Evolutionary conservation across 2,329 filamentous ascomycete species (phyloP), one percentile per base, ranked within the genome.

Genomic region (Gnomoniopsis smithogilvyi): DNA sequence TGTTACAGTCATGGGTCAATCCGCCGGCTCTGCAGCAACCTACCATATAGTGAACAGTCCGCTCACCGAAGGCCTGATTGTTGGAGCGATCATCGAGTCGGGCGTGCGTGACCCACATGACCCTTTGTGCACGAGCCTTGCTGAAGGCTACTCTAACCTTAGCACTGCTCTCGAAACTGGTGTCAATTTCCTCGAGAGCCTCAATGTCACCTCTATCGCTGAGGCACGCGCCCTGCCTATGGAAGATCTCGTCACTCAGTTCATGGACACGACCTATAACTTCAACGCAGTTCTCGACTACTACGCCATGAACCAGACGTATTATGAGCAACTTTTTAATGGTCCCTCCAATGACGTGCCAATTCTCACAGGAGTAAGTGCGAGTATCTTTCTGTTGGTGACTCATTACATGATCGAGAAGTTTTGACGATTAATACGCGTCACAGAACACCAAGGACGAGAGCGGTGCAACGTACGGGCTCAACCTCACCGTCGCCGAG

Each of bases 401-500:
- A 4, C 26, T 4, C 26, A 30, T 30, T 8, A 8, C 26, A 4
- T 30, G 26, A 30, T 4, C 26, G 8, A 4, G 8, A 4, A 4
- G 26, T 30, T 30, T 4, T 4, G 4, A 30, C 8, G 4, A 4
- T 30, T 4, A 30, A 30, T 4, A 4, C 26, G 4, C 26, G 26
- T 30, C 26, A 30, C 26, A 30, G 26, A 36, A 36, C 48, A 51
- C 33, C 26, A 51, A 51, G 26, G 48, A 51, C 17, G 48, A 51
- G 26, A 17, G 19, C 30, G 48, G 48, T 30, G 48, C 48, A n/a
- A 34, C 30, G 15, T 30, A 26, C 8, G 30, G 14, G 15, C 22
- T 30, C 3, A 49, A 30, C 47, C 26, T 67, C 52, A 65, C 64
- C 11, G 30, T 67, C 4, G 50, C 60, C 6, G 59, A 65, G 19